Conservation (phyloP, 2,329 filamentous ascomycete species). For the Colletotrichum limetticola region DNA sequence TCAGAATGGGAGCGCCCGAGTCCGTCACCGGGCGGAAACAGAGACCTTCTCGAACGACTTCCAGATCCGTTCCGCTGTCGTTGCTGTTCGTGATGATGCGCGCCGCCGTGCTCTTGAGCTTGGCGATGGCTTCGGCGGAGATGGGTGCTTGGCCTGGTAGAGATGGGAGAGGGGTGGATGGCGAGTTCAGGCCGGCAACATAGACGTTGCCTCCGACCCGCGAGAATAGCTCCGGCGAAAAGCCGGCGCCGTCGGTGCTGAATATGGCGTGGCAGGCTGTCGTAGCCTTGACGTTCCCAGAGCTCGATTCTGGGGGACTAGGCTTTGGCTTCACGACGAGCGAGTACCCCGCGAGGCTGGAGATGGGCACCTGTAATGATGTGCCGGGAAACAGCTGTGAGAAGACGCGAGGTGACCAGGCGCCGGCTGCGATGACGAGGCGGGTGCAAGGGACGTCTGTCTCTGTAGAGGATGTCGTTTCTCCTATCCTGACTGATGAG, state of each 20-base stretch:
- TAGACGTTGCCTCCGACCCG: constrained; percentile 76
- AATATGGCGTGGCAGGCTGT: constrained; percentile 75
- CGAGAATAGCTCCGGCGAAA: constrained; percentile 78
- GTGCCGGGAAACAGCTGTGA: constrained; percentile 70
- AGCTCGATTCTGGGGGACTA: constrained; percentile 52
- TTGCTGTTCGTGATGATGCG: constrained; percentile 53
- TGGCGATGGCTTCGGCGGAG: constrained; percentile 53
- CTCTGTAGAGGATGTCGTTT: constrained; percentile 54
- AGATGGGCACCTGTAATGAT: constrained; percentile 63
- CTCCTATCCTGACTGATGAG: constrained; percentile 61
- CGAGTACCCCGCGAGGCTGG: constrained; percentile 76
- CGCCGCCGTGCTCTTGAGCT: constrained; percentile 60
- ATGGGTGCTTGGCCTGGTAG: constrained; percentile 61
- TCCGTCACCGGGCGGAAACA: constrained; percentile 79
- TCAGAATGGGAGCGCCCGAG: constrained; percentile 72
- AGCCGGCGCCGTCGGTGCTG: constrained; percentile 65
- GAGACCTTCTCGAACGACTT: constrained; percentile 72
- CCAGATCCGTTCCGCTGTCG: constrained; percentile 60
- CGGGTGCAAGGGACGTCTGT: constrained; percentile 70
- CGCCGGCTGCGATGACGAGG: constrained; percentile 74
- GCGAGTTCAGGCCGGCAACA: constrained; percentile 76
- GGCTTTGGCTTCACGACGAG: constrained; percentile 67
- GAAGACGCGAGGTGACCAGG: constrained; percentile 78
- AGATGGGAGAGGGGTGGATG: constrained; percentile 64
- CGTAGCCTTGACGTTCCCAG: constrained; percentile 50